Evolutionary conservation across 2,329 filamentous ascomycete species (phyloP), one percentile per base, ranked within the genome.

Genomic region (Cytospora schulzeri): DNA sequence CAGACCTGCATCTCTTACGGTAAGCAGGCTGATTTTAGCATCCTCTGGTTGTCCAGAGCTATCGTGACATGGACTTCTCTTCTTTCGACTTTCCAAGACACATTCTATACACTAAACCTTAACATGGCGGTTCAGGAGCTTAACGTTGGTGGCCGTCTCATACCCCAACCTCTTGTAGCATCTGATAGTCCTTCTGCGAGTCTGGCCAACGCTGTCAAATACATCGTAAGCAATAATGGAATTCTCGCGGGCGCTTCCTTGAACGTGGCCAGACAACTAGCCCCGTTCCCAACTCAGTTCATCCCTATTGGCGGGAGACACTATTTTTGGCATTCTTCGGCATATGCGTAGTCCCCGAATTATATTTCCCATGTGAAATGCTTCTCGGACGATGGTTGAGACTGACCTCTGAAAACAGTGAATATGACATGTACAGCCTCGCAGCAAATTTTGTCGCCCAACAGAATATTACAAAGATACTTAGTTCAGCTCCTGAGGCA

Each of bases 401-500:
- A 2, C n/a, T 24, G 7, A n/a, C n/a, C 53, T 7, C 29, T 9
- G 7, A 11, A 8, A 38, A 3, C 3, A 62, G 63, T 22, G 4
- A 29, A 4, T 65, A 62, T 48, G 33, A 62, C n/a, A 17, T n/a
- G 17, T n/a, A 29, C 17, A 60, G 60, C 33, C 17, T 45, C 4
- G 57, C 59, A 50, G 59, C 59, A 17, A 65, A 57, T 15, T 4
- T 28, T 26, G 28, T 53, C 1, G 53, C 17, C n/a, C 63, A 50
- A 29, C 19, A 56, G 19, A 51, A n/a, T 3, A 31, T 64, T n/a
- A 64, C 62, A n/a, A 19, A 64, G 14, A 28, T 55, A 6, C 35
- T 60, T n/a, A 33, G 54, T 9, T 57, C 62, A 2, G 51, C 50
- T 17, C 19, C 76, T 3, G 69, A 71, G 58, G 69, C 67, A 1